Conservation (phyloP, 768 basidiomycete genomes). For the Fomitopsis pulvina region DNA sequence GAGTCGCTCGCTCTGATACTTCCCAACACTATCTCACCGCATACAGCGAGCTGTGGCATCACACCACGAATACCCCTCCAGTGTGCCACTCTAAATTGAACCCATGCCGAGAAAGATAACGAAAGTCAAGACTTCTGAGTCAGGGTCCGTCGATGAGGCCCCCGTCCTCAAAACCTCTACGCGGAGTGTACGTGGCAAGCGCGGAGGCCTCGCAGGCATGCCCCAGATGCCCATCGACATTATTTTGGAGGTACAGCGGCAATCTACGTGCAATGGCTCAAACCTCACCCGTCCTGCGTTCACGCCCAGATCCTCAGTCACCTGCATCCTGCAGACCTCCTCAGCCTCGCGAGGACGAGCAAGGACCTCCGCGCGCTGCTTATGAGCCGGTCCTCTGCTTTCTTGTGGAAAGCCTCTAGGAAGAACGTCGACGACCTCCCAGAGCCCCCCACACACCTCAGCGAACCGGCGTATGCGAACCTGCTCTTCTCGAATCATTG, state of each 20-base stretch:
- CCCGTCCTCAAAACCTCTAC: too few relatives aligned
- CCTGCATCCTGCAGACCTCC: slow-evolving; percentile 34
- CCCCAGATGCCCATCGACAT: background rate
- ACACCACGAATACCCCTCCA: too few relatives aligned
- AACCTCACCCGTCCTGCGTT: too few relatives aligned
- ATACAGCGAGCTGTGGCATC: too few relatives aligned
- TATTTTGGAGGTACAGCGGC: background rate
- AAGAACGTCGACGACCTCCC: slow-evolving; percentile 15
- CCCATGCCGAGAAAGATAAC: too few relatives aligned
- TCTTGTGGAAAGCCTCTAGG: slow-evolving; percentile 32
- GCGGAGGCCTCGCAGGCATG: too few relatives aligned
- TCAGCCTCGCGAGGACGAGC: slow-evolving; percentile 33
- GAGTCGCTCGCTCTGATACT: too few relatives aligned
- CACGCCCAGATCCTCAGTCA: slow-evolving; percentile 33
- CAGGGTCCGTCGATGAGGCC: too few relatives aligned
- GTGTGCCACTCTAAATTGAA: too few relatives aligned
- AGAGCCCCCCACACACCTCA: slow-evolving; percentile 24
- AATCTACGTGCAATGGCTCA: background rate
- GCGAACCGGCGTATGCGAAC: slow-evolving; percentile 28
- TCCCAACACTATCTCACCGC: too few relatives aligned
- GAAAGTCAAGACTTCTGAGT: too few relatives aligned
- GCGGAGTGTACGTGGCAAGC: background rate
- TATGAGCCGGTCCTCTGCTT: slow-evolving; percentile 15
- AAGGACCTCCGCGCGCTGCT: slow-evolving; percentile 30
- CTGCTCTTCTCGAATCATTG: slow-evolving; percentile 30